phyloP scores from a whole-genome alignment of 805 yeast species.

The Kuraishia ogatae region DNA sequence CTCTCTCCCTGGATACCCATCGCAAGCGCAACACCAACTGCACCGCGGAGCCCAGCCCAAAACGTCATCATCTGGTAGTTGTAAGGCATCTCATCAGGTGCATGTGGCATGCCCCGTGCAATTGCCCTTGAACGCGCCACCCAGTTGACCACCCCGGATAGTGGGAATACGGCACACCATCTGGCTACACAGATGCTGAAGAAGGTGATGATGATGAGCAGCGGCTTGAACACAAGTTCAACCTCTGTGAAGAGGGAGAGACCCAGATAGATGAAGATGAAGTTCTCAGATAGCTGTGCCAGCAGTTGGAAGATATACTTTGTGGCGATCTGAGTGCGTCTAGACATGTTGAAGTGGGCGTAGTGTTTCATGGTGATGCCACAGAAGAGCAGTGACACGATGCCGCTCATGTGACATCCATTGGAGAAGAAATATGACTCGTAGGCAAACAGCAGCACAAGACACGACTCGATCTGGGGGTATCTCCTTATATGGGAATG shows the following conservation, averaged over 20 bases:
- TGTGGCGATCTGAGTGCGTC: conserved; percentile 93
- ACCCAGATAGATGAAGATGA: conserved; percentile 92
- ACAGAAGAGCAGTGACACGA: conserved; percentile 87
- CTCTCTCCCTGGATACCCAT: conserved; percentile 96
- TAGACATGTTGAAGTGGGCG: conserved; percentile 95
- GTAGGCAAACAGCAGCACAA: conserved; percentile 84
- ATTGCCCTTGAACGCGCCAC: conserved; percentile 53
- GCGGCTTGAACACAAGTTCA: conserved; percentile 88
- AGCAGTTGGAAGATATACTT: conserved; percentile 89
- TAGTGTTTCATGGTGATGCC: conserved; percentile 96
- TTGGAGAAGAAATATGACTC: conserved; percentile 96
- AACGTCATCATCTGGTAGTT: conserved; percentile 98
- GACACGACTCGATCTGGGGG: conserved; percentile 95
- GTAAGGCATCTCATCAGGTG: conserved; percentile 86
- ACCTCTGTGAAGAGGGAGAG: conserved; percentile 93
- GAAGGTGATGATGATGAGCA: conserved; percentile 83
- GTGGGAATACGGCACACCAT: conserved; percentile 96
- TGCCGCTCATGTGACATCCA: conserved; percentile 99
- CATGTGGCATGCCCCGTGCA: conserved; percentile 32
- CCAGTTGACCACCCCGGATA: conserved; percentile 78
- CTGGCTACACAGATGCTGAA: conserved; percentile 88
- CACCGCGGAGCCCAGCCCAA: conserved; percentile 99
- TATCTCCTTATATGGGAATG: conserved; percentile 89
- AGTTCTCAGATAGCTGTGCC: conserved; percentile 94
- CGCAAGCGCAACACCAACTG: conserved; percentile 98